Evolutionary conservation across 2,329 filamentous ascomycete species (phyloP), one percentile per base, ranked within the genome.

Genomic region (Chaetomium globosum): DNA sequence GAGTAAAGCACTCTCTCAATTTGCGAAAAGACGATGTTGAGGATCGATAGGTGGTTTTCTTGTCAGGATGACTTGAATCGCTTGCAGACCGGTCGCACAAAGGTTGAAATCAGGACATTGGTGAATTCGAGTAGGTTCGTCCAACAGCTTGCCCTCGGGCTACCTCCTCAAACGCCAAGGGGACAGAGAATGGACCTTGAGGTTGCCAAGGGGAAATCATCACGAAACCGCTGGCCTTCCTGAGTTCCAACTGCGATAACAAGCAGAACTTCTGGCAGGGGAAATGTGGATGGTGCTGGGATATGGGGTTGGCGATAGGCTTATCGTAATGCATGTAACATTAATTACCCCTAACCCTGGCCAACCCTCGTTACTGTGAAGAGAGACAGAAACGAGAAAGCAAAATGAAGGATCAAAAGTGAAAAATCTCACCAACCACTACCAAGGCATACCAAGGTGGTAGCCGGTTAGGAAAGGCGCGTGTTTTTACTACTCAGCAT

Each of bases 71-170:
- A 31, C 64, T 51, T 46, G 56, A 21, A 51, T 53, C 56, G 19
- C 57, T 61, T 12, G 51, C 31, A 26, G 54, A 60, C 64, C 36
- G 65, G 66, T 69, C 52, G 65, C 58, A 68, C 64, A 65, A 43
- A 43, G 49, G 48, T 67, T 61, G 53, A 46, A 52, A 63, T 55
- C 59, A 58, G 43, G 60, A 30, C 57, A 67, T 66, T 66, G 68
- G 65, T 51, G 49, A 61, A 26, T 62, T 67, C 64, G 53, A 52
- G 52, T 59, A 48, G 49, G 49, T 49, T 65, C 43, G 56, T 53
- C 58, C 64, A 62, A 49, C 53, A 43, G 51, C 39, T 43, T 30
- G 36, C n/a, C 53, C 12, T 49, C 21, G 19, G 51, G 48, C 57
- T 55, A 55, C 51, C 49, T 48, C 51, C 49, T 48, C 23, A 36